phyloP scores from a whole-genome alignment of 306 rosid species.

The Hylodesmum podocarpum region DNA sequence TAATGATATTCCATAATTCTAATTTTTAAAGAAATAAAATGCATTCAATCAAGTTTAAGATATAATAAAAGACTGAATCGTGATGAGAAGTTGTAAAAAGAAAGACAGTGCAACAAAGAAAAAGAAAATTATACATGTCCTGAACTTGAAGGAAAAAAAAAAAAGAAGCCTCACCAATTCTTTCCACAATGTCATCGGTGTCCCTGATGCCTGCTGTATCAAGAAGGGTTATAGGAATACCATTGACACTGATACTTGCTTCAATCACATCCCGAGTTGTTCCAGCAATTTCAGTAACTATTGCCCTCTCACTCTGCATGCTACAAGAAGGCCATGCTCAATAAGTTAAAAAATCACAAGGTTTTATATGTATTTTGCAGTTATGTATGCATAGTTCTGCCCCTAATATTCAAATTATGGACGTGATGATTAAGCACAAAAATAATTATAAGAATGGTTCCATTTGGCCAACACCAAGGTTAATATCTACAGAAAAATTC shows the following conservation, averaged over 20 bases:
- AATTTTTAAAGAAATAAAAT: background rate
- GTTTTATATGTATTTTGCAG: background rate
- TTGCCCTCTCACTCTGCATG: constrained; percentile 99
- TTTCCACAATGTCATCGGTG: constrained; percentile 91
- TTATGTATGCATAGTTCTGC: background rate
- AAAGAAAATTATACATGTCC: background rate
- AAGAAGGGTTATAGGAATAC: constrained; percentile 92
- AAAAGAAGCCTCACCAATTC: constrained; percentile 64
- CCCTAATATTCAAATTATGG: constrained; percentile 12
- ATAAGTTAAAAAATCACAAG: constrained; percentile 38
- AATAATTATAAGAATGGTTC: constrained; percentile 1
- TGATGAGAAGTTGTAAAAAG: background rate
- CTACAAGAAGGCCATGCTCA: constrained; percentile 63
- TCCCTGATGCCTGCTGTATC: constrained; percentile 98
- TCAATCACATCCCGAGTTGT: constrained; percentile 97
- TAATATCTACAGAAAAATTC: constrained; percentile 3
- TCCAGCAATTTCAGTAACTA: constrained; percentile 98
- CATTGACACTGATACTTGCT: constrained; percentile 72
- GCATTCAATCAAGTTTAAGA: background rate
- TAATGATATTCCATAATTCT: background rate
- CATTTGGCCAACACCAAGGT: constrained; percentile 17
- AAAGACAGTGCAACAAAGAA: background rate
- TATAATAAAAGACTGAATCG: background rate
- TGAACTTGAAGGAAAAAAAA: constrained; percentile 1
- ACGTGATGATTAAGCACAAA: constrained; percentile 7